Percentiles rank a stretch among this genome's conserved stretches.
Evolutionary conservation across 2,329 filamentous ascomycete genomes (phyloP).

Genomic region (Xylogone sp.): DNA sequence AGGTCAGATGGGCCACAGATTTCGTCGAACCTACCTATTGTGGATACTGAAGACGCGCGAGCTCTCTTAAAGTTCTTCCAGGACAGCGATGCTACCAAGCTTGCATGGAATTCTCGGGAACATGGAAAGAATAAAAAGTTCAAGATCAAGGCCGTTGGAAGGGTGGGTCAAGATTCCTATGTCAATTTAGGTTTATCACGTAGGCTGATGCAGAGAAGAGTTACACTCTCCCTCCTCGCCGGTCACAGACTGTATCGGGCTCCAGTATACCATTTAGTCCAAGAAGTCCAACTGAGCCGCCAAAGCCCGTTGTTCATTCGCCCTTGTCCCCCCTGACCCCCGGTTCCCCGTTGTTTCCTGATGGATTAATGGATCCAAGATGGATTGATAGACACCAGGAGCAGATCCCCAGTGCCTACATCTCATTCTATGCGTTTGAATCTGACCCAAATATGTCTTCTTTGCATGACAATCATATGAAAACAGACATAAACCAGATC

Average conservation of each 20-base stretch:
- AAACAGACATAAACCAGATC: constrained; percentile 77
- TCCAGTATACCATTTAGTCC: constrained; percentile 31
- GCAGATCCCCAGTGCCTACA: constrained; percentile 72
- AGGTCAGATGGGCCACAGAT: constrained; percentile 47
- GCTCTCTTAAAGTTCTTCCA: constrained; percentile 64
- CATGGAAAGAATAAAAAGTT: constrained; percentile 50
- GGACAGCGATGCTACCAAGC: constrained; percentile 57
- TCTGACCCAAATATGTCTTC: constrained; percentile 70
- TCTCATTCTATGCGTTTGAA: constrained; percentile 77
- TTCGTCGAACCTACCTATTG: constrained; percentile 64
- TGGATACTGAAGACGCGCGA: constrained; percentile 62
- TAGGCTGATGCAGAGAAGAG: constrained; percentile 34
- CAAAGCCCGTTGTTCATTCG: constrained; percentile 69
- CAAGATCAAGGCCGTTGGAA: constrained; percentile 69
- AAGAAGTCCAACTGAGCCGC: constrained; percentile 27
- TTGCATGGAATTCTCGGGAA: constrained; percentile 64
- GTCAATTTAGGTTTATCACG: not conserved
- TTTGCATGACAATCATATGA: constrained; percentile 81
- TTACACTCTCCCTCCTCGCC: constrained; percentile 52
- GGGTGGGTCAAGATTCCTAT: constrained; percentile 55
- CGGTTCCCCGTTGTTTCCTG: constrained; percentile 77
- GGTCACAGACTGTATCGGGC: constrained; percentile 49
- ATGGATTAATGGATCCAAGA: constrained; percentile 75
- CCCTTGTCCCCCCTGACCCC: constrained; percentile 88
- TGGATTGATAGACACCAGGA: constrained; percentile 92